Conservation (phyloP, 2,329 filamentous ascomycete genomes). For the Xylaria sp. region DNA sequence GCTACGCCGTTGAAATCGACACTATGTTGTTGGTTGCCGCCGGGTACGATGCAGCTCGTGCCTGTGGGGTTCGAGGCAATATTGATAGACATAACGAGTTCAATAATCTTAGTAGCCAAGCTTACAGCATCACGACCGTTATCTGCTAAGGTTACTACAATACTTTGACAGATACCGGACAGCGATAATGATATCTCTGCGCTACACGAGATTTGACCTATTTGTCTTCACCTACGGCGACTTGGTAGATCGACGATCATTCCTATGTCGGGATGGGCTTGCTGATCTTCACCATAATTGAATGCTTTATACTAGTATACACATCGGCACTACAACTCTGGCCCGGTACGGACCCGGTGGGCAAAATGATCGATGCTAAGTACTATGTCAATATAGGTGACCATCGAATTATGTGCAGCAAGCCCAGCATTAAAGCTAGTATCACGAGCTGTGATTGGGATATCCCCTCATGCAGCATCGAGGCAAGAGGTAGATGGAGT, state of each 20-base stretch:
- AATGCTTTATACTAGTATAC: neutral
- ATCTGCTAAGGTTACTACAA: no score
- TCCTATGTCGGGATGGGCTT: no score
- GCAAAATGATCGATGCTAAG: neutral
- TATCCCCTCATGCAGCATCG: neutral
- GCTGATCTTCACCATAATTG: neutral
- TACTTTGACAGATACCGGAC: no score
- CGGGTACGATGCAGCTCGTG: neutral
- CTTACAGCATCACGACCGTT: no score
- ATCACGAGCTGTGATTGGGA: neutral
- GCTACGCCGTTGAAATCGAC: neutral
- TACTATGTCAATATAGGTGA: no score
- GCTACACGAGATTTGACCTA: no score
- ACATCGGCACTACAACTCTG: neutral
- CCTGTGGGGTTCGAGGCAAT: neutral
- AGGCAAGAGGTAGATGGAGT: neutral
- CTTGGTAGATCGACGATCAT: neutral
- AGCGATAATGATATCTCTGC: no score
- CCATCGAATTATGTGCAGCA: slow-evolving; percentile 7
- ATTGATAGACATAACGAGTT: no score
- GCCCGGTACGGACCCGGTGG: neutral
- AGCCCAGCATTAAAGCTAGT: neutral
- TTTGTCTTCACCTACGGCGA: neutral
- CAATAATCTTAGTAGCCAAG: no score
- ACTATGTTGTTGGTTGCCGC: neutral